phyloP scores from a whole-genome alignment of 2,329 filamentous ascomycete genomes.

The Tolypocladium inflatum region DNA sequence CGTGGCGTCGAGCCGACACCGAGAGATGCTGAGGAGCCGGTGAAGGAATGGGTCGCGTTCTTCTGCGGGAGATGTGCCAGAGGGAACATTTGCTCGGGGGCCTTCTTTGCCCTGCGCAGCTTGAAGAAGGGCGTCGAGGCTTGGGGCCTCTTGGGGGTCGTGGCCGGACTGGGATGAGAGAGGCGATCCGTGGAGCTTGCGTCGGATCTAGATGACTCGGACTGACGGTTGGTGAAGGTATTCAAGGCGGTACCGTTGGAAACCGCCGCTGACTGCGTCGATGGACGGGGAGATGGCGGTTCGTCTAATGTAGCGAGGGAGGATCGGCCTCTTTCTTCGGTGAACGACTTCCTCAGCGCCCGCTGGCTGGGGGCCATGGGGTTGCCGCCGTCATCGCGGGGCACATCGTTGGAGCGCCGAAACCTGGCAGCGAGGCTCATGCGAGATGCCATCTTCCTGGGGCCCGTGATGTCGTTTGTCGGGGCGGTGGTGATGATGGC shows the following conservation, averaged over 20 bases:
- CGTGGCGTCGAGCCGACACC: constrained; percentile 21
- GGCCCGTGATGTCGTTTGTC: constrained; percentile 50
- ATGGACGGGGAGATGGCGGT: constrained; percentile 26
- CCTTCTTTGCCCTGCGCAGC: constrained; percentile 67
- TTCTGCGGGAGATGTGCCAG: constrained; percentile 73
- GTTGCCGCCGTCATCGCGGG: constrained; percentile 17
- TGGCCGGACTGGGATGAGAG: constrained; percentile 48
- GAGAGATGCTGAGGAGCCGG: constrained; percentile 33
- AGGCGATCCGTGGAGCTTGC: constrained; percentile 63
- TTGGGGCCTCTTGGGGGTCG: constrained; percentile 50
- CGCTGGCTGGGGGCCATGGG: constrained; percentile 2
- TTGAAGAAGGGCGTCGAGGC: constrained; percentile 70
- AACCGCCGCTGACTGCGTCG: constrained; percentile 15
- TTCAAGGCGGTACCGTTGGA: constrained; percentile 35
- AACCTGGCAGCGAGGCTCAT: constrained; percentile 43
- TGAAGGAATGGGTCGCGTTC: constrained; percentile 28
- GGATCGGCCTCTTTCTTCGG: constrained; percentile 23
- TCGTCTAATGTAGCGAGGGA: constrained; percentile 44
- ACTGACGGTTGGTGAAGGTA: constrained; percentile 34
- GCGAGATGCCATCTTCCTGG: constrained; percentile 46
- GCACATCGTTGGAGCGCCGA: constrained; percentile 41
- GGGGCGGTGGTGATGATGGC: constrained; percentile 89
- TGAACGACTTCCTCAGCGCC: constrained; percentile 32
- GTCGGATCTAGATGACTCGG: constrained; percentile 83
- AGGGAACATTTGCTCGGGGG: constrained; percentile 71